Evolutionary conservation across 2,329 filamentous ascomycete species (phyloP).

Genomic region (Mycogone perniciosa): DNA sequence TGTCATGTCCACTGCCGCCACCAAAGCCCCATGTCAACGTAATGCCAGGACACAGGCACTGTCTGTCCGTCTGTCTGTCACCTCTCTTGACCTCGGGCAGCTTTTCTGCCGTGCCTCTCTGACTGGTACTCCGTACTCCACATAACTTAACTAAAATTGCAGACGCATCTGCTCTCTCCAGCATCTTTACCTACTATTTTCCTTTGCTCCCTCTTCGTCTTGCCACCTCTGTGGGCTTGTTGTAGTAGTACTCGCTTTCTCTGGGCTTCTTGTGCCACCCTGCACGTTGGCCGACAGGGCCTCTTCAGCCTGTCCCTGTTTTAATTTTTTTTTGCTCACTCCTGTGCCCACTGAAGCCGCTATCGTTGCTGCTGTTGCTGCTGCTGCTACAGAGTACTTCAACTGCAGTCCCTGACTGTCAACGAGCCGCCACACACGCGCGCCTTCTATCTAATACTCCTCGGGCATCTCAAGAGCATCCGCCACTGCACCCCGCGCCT

Average conservation of each 20-base stretch:
- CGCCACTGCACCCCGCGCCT: too few species aligned
- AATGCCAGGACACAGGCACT: background rate
- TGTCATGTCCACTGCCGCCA: background rate
- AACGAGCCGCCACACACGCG: conserved; percentile 10
- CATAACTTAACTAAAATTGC: background rate
- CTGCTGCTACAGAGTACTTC: conserved; percentile 1
- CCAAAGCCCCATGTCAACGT: background rate
- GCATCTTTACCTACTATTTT: background rate
- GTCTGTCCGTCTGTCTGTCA: background rate
- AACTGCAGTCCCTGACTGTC: background rate
- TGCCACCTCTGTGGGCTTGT: background rate
- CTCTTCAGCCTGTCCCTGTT: background rate
- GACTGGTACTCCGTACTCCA: background rate
- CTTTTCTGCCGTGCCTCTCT: background rate
- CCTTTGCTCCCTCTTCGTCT: background rate
- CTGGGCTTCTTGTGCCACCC: background rate
- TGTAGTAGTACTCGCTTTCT: background rate
- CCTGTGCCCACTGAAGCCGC: background rate
- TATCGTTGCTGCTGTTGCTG: conserved; percentile 1
- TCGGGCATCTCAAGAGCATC: background rate
- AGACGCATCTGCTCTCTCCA: background rate
- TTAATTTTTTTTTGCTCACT: background rate
- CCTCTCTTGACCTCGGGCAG: background rate
- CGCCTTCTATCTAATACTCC: conserved; percentile 3
- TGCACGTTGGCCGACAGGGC: background rate